Base-by-base conservation (phyloP, 129 eudicot genomes). In the Chrysanthemum lavandulifolium region DNA sequence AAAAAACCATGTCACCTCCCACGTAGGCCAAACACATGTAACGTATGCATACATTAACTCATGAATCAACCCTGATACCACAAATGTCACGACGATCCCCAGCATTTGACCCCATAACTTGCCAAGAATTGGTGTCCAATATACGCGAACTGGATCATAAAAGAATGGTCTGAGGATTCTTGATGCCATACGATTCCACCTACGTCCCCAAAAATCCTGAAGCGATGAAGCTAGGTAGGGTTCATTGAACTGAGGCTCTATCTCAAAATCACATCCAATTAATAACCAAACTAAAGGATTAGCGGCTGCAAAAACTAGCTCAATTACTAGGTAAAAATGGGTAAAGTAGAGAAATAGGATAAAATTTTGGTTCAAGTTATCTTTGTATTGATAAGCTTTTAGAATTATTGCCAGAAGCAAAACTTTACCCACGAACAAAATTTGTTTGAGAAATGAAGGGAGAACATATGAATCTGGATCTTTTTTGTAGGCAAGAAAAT, bases 21-120 rank as follows among this genome's bases (percentile, higher is more conserved):
- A 79, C 0, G 82, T 74, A 29, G 90, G 90, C 59, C 11, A 58
- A 67, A 71, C 14, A 18, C 90, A 50, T 12, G 88, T 84, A 31
- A 81, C 49, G 73, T 73, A 62, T 40, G 75, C 80, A 27, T 78
- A 86, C 49, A 85, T 65, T 43, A 88, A 68, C 82, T 88, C 96
- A 16, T 88, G 96, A 86, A 88, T 77, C 27, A 86, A 3, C 10
- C 90, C 97, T 8, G 92, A 91, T 5, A 86, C 92, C 31, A 86
- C 10, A 66, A 91, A 91, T 0, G 92, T 65, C 0, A 81, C 74
- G 10, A 86, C 16, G 3, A 81, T 52, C 0, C 84, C 88, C 0
- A 76, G 51, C 4, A 82, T 10, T 3, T 80, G 7, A 6, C 89
- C 81, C 85, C 83, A 82, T 55, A 21, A 0, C 50, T 5, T 65